phyloP scores from a whole-genome alignment of 495 filamentous ascomycete species.

The Daldinia decipiens region DNA sequence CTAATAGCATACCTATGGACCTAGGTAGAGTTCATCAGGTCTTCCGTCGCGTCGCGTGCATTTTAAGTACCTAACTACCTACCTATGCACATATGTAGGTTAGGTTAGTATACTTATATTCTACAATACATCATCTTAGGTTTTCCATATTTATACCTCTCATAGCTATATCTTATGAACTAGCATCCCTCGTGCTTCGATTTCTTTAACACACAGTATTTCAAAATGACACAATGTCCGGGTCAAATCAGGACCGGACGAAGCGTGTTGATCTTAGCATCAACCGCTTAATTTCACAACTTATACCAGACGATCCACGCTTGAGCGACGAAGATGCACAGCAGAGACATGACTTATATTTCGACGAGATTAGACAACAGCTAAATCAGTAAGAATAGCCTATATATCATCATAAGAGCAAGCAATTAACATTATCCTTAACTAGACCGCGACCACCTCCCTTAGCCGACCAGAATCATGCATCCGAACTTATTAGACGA shows the following conservation, averaged over 20 bases:
- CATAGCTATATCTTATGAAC: constrained; percentile 1
- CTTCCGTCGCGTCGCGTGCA: constrained; percentile 14
- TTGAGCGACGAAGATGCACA: constrained; percentile 61
- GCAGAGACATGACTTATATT: constrained; percentile 61
- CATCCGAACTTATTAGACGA: constrained; percentile 88
- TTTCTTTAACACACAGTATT: constrained; percentile 8
- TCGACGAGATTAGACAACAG: constrained; percentile 58
- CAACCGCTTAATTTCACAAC: constrained; percentile 65
- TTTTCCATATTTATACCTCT: constrained; percentile 8
- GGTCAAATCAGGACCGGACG: constrained; percentile 46
- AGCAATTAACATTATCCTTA: constrained; percentile 34
- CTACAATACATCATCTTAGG: constrained; percentile 15
- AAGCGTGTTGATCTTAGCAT: constrained; percentile 58
- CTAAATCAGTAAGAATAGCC: constrained; percentile 58
- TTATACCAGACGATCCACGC: constrained; percentile 61
- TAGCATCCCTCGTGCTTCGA: not conserved
- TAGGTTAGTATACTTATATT: not conserved
- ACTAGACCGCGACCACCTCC: constrained; percentile 46
- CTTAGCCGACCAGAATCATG: constrained; percentile 81
- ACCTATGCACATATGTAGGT: not conserved
- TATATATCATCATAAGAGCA: not conserved
- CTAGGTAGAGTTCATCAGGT: not conserved
- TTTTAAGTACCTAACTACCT: not conserved
- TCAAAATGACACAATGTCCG: constrained; percentile 50
- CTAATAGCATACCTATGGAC: too few relatives aligned